Conservation (phyloP, 2,329 filamentous ascomycete species). For the Talaromyces sp. region DNA sequence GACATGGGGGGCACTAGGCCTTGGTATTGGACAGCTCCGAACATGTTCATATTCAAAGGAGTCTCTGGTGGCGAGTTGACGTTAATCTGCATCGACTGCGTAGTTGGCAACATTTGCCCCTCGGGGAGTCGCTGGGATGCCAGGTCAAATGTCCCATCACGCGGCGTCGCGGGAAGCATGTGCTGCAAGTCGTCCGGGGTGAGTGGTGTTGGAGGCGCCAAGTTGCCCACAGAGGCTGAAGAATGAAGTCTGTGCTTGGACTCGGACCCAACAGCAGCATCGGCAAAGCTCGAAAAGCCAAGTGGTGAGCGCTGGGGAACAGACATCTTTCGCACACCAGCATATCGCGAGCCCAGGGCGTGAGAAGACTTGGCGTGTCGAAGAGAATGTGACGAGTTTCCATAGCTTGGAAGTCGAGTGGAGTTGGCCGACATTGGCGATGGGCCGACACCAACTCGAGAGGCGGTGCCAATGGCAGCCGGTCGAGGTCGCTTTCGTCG, state of each 20-base stretch:
- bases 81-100: conserved; percentile 37
- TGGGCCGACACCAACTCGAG: conserved; percentile 31
- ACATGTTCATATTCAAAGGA: conserved; percentile 32
- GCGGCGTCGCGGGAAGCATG: conserved; percentile 35
- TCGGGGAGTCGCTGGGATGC: conserved; percentile 22
- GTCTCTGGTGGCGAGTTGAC: conserved; percentile 42
- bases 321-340: conserved; percentile 42
- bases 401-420: conserved; percentile 27
- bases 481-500: conserved; percentile 42
- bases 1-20: conserved; percentile 36
- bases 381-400: conserved; percentile 29
- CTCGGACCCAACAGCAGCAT: conserved; percentile 32
- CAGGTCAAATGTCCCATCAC: conserved; percentile 33
- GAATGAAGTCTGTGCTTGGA: conserved; percentile 28
- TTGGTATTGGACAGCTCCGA: conserved; percentile 33
- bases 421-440: conserved; percentile 37
- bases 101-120: conserved; percentile 30
- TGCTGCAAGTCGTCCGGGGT: conserved; percentile 39
- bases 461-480: conserved; percentile 40
- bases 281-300: conserved; percentile 40
- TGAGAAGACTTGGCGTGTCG: conserved; percentile 43
- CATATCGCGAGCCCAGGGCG: conserved; percentile 39
- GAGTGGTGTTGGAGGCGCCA: conserved; percentile 40
- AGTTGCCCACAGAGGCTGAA: conserved; percentile 27
- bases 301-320: conserved; percentile 44